A percentile compares a stretch with the other conserved stretches of the same genome.
These are phyloP conservation scores for Peniophora sp. DNA, from an alignment of 1,284 basidiomycete species.

Conservation along the genomic window DNA sequence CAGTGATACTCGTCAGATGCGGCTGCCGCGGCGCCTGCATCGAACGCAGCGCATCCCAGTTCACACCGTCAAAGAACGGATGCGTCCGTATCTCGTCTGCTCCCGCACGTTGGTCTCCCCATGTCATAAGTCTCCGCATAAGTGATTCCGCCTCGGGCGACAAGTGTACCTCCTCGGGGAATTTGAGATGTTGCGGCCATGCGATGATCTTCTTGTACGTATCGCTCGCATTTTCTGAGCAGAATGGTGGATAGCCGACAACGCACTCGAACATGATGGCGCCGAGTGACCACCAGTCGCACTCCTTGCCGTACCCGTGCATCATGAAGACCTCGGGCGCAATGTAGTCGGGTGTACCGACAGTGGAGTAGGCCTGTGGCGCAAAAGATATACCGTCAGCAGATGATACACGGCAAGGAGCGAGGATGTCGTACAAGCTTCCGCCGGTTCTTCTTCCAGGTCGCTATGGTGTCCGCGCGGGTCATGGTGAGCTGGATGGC, in stretches of 20 bases:
- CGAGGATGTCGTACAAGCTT: conserved; percentile 64
- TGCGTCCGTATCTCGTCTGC: conserved; percentile 91
- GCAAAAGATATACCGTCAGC: not conserved
- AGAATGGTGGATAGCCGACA: conserved; percentile 96
- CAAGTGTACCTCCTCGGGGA: conserved; percentile 96
- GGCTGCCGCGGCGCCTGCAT: conserved; percentile 97
- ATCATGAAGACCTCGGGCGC: conserved; percentile 98
- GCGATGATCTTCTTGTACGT: conserved; percentile 99
- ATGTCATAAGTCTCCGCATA: conserved; percentile 86
- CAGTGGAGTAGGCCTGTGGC: conserved; percentile 90
- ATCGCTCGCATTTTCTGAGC: conserved; percentile 95
- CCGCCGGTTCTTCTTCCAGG: conserved; percentile 97
- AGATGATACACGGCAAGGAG: not conserved
- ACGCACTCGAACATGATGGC: conserved; percentile 99
- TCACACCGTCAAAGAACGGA: conserved; percentile 95
- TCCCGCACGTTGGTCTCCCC: conserved; percentile 71
- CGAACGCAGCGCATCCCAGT: conserved; percentile 85
- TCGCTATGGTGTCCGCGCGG: conserved; percentile 88
- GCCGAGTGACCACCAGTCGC: conserved; percentile 97
- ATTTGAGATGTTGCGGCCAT: conserved; percentile 85
- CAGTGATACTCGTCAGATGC: conserved; percentile 84
- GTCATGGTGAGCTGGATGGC: conserved; percentile 95
- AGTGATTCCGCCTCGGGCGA: conserved; percentile 90
- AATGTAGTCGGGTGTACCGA: conserved; percentile 98
- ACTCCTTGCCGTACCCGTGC: conserved; percentile 97